These are phyloP conservation scores for Alternaria ventricosa DNA, from an alignment of 2,329 filamentous ascomycete genomes.

Conservation along the genomic window DNA sequence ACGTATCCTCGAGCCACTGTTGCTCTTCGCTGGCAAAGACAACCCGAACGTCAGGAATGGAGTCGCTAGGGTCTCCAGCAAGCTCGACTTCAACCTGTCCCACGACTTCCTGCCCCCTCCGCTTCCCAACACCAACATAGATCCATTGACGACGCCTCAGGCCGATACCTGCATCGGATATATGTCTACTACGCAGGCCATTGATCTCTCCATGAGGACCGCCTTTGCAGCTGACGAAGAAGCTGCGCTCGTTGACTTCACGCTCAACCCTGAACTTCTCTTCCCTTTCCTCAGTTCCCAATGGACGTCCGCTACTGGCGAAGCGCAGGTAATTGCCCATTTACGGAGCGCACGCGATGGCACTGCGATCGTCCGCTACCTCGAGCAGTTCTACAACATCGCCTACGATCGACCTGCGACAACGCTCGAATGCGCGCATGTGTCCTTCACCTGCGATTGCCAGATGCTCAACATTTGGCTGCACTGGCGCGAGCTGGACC, in stretches of 20 bases:
- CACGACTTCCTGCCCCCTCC: too few relatives aligned
- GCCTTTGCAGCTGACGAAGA: slow-evolving; percentile 9
- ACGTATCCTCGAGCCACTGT: too few relatives aligned
- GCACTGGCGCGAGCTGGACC: slow-evolving; percentile 13
- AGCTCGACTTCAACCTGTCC: too few relatives aligned
- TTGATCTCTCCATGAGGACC: neutral
- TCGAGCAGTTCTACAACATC: slow-evolving; percentile 11
- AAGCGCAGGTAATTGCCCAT: slow-evolving; percentile 6
- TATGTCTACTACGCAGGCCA: too few relatives aligned
- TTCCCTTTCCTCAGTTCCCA: slow-evolving; percentile 8
- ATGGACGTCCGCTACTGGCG: slow-evolving; percentile 4
- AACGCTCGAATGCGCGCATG: slow-evolving; percentile 10
- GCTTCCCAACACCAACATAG: too few relatives aligned
- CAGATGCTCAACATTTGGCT: slow-evolving; percentile 15
- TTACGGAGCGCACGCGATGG: slow-evolving; percentile 6
- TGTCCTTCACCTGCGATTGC: slow-evolving; percentile 14
- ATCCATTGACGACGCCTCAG: too few relatives aligned
- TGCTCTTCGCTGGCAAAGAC: too few relatives aligned
- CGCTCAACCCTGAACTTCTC: slow-evolving; percentile 8
- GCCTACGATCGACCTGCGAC: slow-evolving; percentile 4
- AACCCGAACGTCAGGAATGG: too few relatives aligned
- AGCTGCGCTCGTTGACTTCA: slow-evolving; percentile 9
- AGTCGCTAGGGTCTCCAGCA: too few relatives aligned
- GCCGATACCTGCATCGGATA: too few relatives aligned
- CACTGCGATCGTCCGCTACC: slow-evolving; percentile 10